Base-by-base conservation (phyloP, 495 filamentous ascomycete species). In the Trichoderma parareesei region DNA sequence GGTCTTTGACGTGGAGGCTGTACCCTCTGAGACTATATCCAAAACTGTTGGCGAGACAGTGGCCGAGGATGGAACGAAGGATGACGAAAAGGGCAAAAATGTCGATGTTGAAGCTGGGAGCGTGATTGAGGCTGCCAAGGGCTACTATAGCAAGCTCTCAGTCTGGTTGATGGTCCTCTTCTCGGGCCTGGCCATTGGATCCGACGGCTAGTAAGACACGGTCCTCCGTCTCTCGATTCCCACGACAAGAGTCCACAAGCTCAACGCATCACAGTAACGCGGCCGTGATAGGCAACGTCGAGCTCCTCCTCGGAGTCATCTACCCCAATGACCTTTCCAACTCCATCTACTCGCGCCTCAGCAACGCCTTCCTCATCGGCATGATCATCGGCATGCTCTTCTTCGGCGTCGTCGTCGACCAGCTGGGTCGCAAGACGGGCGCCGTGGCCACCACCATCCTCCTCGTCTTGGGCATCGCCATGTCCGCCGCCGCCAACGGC, bases 311-410 rank as follows among this genome's bases (percentile, higher is more conserved):
- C 59, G 40, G 38, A n/a, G 46, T 49, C 38, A 44, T 44, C 38
- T 44, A 41, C 16, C 65, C 65, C n/a, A 49, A 66, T 13, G 40
- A 40, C 5, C 59, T 66, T 37, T 63, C 48, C 20, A 64, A 40
- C 46, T 49, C 55, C 4, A 42, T 66, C 61, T 63, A 64, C 38
- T 63, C 65, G 16, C 57, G 65, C 37, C 65, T 85, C 3, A 81
- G 79, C 18, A 85, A 85, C 66, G 75, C 82, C n/a, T 68, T 83
- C 11, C 72, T 85, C 1, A 74, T 85, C 18, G 82, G 82, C 44
- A 79, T 79, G 65, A 75, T 85, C 11, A 71, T 83, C 61, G 82
- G 82, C n/a, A 78, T 81, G 66, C 65, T 84, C 18, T 71, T 76
- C 38, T 73, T 84, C 62, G 82, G 80, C 37, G 65, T 82, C 38